Evolutionary conservation across 2,329 filamentous ascomycete species (phyloP).

Genomic region (Metarhizium rileyi): DNA sequence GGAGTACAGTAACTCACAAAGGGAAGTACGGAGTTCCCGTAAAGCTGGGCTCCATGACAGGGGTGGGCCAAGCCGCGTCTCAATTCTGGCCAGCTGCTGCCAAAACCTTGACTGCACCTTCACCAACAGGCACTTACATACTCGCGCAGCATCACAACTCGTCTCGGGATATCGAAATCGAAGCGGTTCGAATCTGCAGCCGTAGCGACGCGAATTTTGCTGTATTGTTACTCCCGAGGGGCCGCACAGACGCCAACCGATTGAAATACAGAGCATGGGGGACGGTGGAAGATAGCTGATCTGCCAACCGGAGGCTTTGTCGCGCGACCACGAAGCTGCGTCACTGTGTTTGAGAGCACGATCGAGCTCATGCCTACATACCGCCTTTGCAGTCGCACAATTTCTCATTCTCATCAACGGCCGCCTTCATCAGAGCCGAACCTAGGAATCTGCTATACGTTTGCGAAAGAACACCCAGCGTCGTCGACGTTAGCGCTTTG

Average conservation of each 20-base stretch:
- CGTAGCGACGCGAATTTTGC: neutral
- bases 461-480: neutral
- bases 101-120: conserved; percentile 5
- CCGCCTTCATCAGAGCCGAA: neutral
- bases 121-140: neutral
- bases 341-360: neutral
- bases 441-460: neutral
- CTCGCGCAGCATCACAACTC: neutral
- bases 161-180: neutral
- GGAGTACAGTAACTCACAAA: too few species aligned
- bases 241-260: neutral
- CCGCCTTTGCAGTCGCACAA: neutral
- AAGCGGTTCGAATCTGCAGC: neutral
- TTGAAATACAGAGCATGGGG: neutral
- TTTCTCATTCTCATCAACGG: conserved; percentile 1
- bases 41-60: neutral
- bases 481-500: neutral
- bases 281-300: conserved; percentile 2
- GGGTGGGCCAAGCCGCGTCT: conserved; percentile 6
- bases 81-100: neutral
- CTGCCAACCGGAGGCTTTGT: neutral
- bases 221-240: neutral
- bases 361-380: conserved; percentile 1
- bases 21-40: too few species aligned
- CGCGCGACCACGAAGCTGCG: neutral